Evolutionary conservation across 345 rosid species (phyloP).

Genomic region (Euphorbia tirucalli): DNA sequence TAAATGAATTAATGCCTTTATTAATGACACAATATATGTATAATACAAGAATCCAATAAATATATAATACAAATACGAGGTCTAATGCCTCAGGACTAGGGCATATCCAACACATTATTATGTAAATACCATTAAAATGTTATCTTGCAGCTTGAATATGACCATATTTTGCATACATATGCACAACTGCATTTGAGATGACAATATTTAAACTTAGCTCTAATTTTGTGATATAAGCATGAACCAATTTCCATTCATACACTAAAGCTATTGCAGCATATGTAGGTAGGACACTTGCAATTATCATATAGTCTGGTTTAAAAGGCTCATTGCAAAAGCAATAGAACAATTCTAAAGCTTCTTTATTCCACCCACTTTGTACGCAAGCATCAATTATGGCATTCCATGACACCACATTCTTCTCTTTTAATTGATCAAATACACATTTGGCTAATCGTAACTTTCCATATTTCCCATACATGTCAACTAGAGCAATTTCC

Average conservation of each 20-base stretch:
- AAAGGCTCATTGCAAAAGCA: constrained; percentile 38
- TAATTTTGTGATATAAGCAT: constrained; percentile 45
- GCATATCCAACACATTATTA: too few relatives aligned
- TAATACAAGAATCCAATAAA: too few relatives aligned
- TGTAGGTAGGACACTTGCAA: constrained; percentile 64
- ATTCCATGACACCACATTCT: constrained; percentile 69
- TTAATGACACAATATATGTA: too few relatives aligned
- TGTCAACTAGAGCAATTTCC: constrained; percentile 66
- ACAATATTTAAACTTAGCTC: constrained; percentile 36
- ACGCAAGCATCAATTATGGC: constrained; percentile 59
- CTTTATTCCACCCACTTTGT: constrained; percentile 42
- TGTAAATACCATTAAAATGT: constrained; percentile 39
- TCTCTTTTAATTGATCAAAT: constrained; percentile 44
- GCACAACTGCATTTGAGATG: constrained; percentile 56
- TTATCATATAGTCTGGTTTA: constrained; percentile 52
- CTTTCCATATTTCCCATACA: constrained; percentile 52
- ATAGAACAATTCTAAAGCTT: constrained; percentile 54
- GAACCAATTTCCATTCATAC: constrained; percentile 55
- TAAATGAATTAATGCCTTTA: too few relatives aligned
- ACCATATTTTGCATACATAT: constrained; percentile 73
- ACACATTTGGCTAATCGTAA: constrained; percentile 43
- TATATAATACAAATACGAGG: too few relatives aligned
- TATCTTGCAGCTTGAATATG: constrained; percentile 58
- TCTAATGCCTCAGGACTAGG: too few relatives aligned
- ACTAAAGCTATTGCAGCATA: constrained; percentile 53